Percentiles rank a stretch among this genome's conserved stretches.
Evolutionary conservation across 2,329 filamentous ascomycete genomes (phyloP).

Genomic region (Pseudodiploospora longispora): DNA sequence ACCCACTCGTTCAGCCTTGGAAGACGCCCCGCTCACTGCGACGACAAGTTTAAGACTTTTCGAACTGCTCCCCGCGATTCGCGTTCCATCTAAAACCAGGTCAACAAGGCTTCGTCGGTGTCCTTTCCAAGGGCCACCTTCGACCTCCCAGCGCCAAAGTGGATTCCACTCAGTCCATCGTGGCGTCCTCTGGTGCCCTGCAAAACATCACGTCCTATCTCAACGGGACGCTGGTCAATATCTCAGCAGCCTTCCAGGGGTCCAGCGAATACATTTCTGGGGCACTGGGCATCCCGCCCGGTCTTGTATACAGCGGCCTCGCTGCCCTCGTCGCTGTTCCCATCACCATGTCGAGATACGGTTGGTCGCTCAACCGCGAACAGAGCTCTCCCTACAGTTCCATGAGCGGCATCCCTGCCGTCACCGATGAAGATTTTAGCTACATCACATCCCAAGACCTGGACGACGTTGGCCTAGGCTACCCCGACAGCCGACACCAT

Average conservation of each 20-base stretch:
- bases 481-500: conserved; percentile 32
- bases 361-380: conserved; percentile 38
- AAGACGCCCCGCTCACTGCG: too few species aligned
- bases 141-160: conserved; percentile 42
- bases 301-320: conserved; percentile 42
- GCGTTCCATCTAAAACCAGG: neutral
- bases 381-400: conserved; percentile 46
- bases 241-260: conserved; percentile 39
- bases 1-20: too few species aligned
- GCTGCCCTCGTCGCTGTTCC: conserved; percentile 41
- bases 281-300: conserved; percentile 41
- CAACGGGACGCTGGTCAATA: conserved; percentile 41
- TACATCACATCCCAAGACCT: conserved; percentile 78
- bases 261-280: conserved; percentile 45
- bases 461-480: conserved; percentile 33
- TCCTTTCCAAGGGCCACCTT: conserved; percentile 28
- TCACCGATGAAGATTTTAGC: conserved; percentile 69
- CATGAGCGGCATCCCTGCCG: conserved; percentile 45
- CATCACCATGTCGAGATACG: conserved; percentile 47
- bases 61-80: too few species aligned
- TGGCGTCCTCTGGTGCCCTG: conserved; percentile 57
- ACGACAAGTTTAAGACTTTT: too few species aligned
- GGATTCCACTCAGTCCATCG: conserved; percentile 50
- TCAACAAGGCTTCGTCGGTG: conserved; percentile 15
- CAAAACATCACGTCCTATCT: conserved; percentile 53